A percentile compares a stretch with the other conserved stretches of the same genome.
These are phyloP conservation scores for Nakazawaea populi DNA, from an alignment of 805 yeast species.

Conservation along the genomic window DNA sequence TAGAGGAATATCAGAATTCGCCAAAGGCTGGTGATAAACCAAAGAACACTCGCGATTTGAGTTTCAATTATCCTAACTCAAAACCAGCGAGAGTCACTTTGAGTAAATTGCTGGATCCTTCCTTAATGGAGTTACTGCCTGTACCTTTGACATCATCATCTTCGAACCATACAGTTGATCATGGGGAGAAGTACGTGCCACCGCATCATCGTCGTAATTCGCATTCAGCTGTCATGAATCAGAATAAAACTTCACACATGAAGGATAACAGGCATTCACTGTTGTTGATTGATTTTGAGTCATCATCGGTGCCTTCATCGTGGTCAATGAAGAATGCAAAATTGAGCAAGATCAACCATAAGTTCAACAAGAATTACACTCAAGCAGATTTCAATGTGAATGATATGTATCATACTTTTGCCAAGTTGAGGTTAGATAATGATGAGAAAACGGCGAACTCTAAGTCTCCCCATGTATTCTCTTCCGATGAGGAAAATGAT, in stretches of 20 bases:
- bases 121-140: background rate
- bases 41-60: slow-evolving; percentile 10
- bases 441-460: background rate
- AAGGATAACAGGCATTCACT: slow-evolving; percentile 7
- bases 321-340: slow-evolving; percentile 2
- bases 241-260: background rate
- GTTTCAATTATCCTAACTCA: slow-evolving; percentile 15
- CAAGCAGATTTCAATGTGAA: slow-evolving; percentile 5
- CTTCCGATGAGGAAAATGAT: slow-evolving; percentile 5
- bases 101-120: background rate
- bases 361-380: slow-evolving; percentile 3
- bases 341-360: slow-evolving; percentile 2
- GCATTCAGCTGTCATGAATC: slow-evolving; percentile 13
- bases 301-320: slow-evolving; percentile 9
- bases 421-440: slow-evolving; percentile 1
- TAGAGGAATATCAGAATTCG: slow-evolving; percentile 27
- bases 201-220: slow-evolving; percentile 45
- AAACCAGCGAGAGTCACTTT: no score
- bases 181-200: slow-evolving; percentile 33
- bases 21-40: slow-evolving; percentile 10
- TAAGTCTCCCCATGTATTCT: background rate
- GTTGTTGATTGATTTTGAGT: background rate
- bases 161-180: background rate
- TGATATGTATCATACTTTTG: slow-evolving; percentile 11
- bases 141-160: slow-evolving; percentile 1